Evolutionary conservation across 2,329 filamentous ascomycete genomes (phyloP), one percentile per base, ranked within the genome.

Genomic region (Phyllosticta ampelicida): DNA sequence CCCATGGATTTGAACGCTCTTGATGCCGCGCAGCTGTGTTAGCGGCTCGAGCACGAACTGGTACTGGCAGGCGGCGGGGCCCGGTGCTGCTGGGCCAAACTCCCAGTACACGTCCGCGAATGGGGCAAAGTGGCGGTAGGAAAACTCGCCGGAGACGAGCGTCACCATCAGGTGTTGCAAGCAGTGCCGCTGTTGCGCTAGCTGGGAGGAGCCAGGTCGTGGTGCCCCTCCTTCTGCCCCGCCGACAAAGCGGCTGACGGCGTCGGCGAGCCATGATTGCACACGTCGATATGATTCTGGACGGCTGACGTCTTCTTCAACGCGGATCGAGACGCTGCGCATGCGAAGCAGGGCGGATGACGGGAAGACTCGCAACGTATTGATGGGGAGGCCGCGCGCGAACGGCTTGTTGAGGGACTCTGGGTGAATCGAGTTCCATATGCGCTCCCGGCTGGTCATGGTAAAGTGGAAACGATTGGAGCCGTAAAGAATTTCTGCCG

Each of bases 401-500:
- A 48, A 18, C 10, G 51, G 51, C 9, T 26, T 20, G 55, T 53
- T 58, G 23, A 58, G 51, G 21, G 51, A 36, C 50, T 49, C 16
- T 13, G 21, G 21, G 51, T 29, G 26, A 20, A 23, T 9, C 19
- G 50, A n/a, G 50, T 26, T 13, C 56, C 56, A 59, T 23, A 50
- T 29, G 52, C 56, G 52, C 52, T 58, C 55, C 18, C 49, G 50
- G 44, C 44, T 51, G 20, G 56, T 59, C 21, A 60, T 36, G 1
- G 23, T 9, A 56, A 60, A 60, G 52, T 64, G 62, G 59, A 64
- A 64, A 18, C 59, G 59, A 30, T 64, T 64, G 28, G 56, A 55
- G 9, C 54, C 61, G 54, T 63, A 64, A 19, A 64, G 60, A 9
- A 62, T 51, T 28, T 58, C 58, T 19, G 60, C 54, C 11, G 61